Conservation (phyloP, 1,284 basidiomycete species). For the Clitocybe nebularis region DNA sequence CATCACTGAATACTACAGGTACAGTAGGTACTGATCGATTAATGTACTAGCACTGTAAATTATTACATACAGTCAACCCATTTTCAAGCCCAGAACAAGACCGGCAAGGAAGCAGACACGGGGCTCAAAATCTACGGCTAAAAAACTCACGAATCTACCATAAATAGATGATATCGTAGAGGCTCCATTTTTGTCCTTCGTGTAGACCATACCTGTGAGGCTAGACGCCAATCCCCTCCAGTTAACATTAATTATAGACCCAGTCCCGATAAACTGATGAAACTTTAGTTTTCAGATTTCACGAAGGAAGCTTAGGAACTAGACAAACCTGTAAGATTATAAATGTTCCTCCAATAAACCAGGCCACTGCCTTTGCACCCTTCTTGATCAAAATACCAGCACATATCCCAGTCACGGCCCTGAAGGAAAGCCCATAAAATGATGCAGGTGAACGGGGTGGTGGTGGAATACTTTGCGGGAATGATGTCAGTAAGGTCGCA, state of each 20-base stretch:
- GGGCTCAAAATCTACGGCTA: constrained; percentile 91
- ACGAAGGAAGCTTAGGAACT: background rate
- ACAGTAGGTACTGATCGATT: too few relatives aligned
- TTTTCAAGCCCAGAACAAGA: constrained; percentile 61
- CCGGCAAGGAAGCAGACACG: constrained; percentile 75
- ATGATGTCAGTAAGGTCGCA: too few relatives aligned
- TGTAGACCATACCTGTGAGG: constrained; percentile 77
- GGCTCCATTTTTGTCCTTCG: constrained; percentile 48
- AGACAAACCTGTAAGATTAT: constrained; percentile 77
- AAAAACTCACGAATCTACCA: constrained; percentile 81
- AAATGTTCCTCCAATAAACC: constrained; percentile 82
- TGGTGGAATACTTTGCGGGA: constrained; percentile 34
- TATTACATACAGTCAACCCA: constrained; percentile 39
- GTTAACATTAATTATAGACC: constrained; percentile 73
- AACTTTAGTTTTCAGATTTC: constrained; percentile 7
- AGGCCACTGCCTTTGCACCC: constrained; percentile 81
- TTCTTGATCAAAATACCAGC: constrained; percentile 94
- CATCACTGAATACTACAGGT: too few relatives aligned
- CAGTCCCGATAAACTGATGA: constrained; percentile 70
- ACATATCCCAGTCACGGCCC: constrained; percentile 84
- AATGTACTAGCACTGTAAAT: background rate
- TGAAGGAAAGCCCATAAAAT: constrained; percentile 83
- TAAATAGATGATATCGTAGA: constrained; percentile 53
- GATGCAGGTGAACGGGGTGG: constrained; percentile 70
- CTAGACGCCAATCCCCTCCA: constrained; percentile 60